Evolutionary conservation across 1,284 basidiomycete species (phyloP), one percentile per base, ranked within the genome.

Genomic region (Ganoderma boninense): DNA sequence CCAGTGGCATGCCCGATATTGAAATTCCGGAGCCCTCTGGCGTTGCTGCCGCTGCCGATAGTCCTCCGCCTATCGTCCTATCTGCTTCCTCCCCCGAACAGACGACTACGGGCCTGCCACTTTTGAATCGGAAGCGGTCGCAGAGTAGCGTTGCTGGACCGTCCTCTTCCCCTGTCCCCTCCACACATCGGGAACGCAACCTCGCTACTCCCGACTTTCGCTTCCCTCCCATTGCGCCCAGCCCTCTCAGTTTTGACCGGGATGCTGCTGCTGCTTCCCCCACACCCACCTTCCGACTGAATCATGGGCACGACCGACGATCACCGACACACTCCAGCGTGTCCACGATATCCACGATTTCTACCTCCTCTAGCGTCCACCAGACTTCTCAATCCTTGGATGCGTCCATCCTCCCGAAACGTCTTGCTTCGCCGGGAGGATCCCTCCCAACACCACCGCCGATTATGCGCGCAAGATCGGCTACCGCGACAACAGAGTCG

Each of bases 321-420:
- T 81, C 81, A 16, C 79, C 80, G 1, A 84, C 82, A 4, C 82
- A 82, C 71, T 75, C 79, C 3, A 83, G 81, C 67, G 75, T 80
- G 29, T 80, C 82, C 13, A 79, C 76, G 59, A 72, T 78, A 14
- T 76, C 80, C 63, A 72, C 75, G 26, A 70, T 79, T 68, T 73
- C 77, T 2, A 74, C 73, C n/a, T 67, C 73, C 0, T 80, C 81
- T 16, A 78, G 69, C 68, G 75, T 80, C 29, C 88, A 89, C 76
- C 87, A 87, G 73, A 80, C 82, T 5, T 84, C 88, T 0, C 84
- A 84, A 73, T 91, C 90, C 0, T 78, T 90, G 23, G 90, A 91
- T 76, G 84, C 81, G 0, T 81, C 84, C n/a, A 71, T 76, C 40
- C 65, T 79, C 44, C 79, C 77, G 46, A 72, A 79, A 14, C 79